Conservation (phyloP, 75 land plant species). For the Sequoia sempervirens region DNA sequence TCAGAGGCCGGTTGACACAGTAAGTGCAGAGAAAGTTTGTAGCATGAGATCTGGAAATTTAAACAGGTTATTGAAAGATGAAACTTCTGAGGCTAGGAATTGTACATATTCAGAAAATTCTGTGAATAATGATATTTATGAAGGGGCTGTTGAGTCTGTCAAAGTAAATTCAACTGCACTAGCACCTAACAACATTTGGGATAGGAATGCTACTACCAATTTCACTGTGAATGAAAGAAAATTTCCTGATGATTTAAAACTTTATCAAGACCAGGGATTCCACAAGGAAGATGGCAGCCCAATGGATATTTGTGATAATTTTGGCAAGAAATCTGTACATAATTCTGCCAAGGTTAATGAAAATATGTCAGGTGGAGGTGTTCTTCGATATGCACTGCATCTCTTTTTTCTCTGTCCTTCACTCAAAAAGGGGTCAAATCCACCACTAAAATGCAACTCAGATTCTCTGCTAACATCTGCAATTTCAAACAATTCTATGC, state of each 20-base stretch:
- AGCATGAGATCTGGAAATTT: neutral
- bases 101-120: conserved; percentile 8
- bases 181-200: neutral
- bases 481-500: conserved; percentile 14
- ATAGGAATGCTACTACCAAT: neutral
- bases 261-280: neutral
- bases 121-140: neutral
- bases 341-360: conserved; percentile 39
- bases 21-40: neutral
- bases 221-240: neutral
- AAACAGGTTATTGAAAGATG: neutral
- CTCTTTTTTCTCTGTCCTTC: conserved; percentile 83
- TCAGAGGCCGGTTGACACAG: neutral
- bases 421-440: conserved; percentile 34
- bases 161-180: conserved; percentile 5
- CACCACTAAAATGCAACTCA: conserved; percentile 36
- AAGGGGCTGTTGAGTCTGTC: neutral
- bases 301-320: conserved; percentile 14
- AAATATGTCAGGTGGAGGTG: conserved; percentile 38
- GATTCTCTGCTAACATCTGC: conserved; percentile 29
- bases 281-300: conserved; percentile 9
- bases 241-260: neutral
- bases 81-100: neutral
- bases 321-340: conserved; percentile 14
- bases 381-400: conserved; percentile 87